A percentile compares a stretch with the other conserved stretches of the same genome.
These are phyloP conservation scores for Trichoderma sp. DNA, from an alignment of 2,329 filamentous ascomycete species.

Conservation along the genomic window DNA sequence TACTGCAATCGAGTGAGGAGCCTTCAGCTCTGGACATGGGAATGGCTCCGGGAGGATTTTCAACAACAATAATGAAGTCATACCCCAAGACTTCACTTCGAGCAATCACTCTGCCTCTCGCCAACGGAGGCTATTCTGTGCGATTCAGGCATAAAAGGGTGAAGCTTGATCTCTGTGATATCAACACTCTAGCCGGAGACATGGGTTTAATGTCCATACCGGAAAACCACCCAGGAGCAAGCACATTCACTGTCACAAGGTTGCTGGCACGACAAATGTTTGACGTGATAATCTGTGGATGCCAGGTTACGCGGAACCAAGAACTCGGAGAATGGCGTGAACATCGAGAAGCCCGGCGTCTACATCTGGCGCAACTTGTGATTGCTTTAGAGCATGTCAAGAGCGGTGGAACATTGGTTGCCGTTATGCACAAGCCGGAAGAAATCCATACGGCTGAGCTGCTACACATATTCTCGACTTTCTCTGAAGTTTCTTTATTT, in stretches of 20 bases:
- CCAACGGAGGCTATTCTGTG: background rate
- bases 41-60: background rate
- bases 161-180: background rate
- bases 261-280: background rate
- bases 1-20: background rate
- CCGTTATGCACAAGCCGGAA: background rate
- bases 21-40: background rate
- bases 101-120: background rate
- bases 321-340: background rate
- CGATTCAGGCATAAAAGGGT: background rate
- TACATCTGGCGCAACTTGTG: background rate
- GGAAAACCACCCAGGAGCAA: background rate
- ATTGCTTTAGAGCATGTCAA: background rate
- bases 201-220: background rate
- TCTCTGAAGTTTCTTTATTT: background rate
- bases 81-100: background rate
- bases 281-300: background rate
- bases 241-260: background rate
- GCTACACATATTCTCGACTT: background rate
- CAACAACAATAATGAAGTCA: background rate
- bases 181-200: background rate
- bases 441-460: background rate
- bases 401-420: background rate
- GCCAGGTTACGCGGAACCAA: background rate
- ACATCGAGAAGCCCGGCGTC: background rate